A percentile compares a stretch with the other conserved stretches of the same genome.
phyloP scores from a whole-genome alignment of 1,139 yeast species.

The Diutina sp. region DNA sequence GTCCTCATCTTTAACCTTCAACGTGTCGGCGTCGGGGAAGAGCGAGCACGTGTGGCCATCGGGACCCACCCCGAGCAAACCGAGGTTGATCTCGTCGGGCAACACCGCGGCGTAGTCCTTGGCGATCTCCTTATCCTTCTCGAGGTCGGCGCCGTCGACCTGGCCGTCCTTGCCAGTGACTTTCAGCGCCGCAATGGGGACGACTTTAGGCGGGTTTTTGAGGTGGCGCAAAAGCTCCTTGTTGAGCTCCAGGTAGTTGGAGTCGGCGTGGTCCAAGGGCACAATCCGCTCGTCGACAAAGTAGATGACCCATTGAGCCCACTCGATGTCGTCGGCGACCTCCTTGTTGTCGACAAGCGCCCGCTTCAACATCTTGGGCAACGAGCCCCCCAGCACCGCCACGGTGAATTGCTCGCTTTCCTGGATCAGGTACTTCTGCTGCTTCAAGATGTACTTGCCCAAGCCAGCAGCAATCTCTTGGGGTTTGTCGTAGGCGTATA shows the following conservation, averaged over 20 bases:
- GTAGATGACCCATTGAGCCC: conserved; percentile 60
- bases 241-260: conserved; percentile 55
- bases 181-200: background rate
- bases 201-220: conserved; percentile 12
- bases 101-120: conserved; percentile 13
- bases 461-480: conserved; percentile 45
- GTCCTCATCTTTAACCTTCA: conserved; percentile 23
- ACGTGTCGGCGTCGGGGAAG: conserved; percentile 46
- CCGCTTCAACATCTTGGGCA: conserved; percentile 60
- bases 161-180: conserved; percentile 25
- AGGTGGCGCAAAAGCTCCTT: conserved; percentile 39
- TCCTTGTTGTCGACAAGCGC: conserved; percentile 52
- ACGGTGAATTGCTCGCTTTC: conserved; percentile 39
- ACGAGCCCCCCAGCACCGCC: conserved; percentile 86
- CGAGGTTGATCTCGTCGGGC: conserved; percentile 39
- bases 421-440: conserved; percentile 41
- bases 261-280: conserved; percentile 52
- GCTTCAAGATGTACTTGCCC: conserved; percentile 38
- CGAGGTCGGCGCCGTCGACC: conserved; percentile 18
- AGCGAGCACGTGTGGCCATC: conserved; percentile 75
- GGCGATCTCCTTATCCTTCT: conserved; percentile 7
- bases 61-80: conserved; percentile 66
- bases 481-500: conserved; percentile 42
- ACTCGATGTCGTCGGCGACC: conserved; percentile 34
- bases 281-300: conserved; percentile 68